Evolutionary conservation across 371 early-diverging fungal genomes (phyloP), one percentile per base, ranked within the genome.

Genomic region (Nosema granulosis): DNA sequence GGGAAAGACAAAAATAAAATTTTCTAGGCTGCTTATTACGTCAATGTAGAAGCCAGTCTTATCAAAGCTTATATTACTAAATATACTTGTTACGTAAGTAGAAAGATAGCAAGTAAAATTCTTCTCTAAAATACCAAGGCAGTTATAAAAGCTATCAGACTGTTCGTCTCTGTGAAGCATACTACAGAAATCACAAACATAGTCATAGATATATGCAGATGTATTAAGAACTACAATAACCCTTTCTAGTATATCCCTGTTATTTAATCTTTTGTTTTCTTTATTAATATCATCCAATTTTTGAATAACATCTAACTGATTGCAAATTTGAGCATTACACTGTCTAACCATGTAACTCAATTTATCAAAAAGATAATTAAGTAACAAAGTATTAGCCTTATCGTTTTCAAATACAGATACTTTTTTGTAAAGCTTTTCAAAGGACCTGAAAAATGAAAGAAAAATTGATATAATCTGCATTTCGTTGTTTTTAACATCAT

Each of bases 321-420:
- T 22, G 3, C 37, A 31, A n/a, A 13, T 51, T n/a, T 22, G 22
- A 31, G 51, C 35, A 11, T 51, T 0, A 22, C 71, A 35, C 22
- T 52, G 31, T 16, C 34, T 72, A 9, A 79, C 35, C 16, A 71
- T 34, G 1, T 43, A 18, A 20, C 31, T 29, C 11, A 83, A 24
- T 18, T 68, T 18, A 9, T 31, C 28, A 51, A 75, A 71, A 52
- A 69, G 58, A 31, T 29, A 16, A 26, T 58, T 38, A 32, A 71
- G 22, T 28, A 80, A 59, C 24, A 49, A n/a, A 31, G 43, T 71
- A 12, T 63, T 37, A 13, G 38, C 52, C 20, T 68, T 31, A 24
- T 13, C 34, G 52, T 80, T 75, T 54, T 83, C 61, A 50, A 80
- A 78, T 68, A 74, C 71, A 11, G 16, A 22, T 32, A 78, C 37